Percentiles rank a stretch among this genome's conserved stretches.
Conservation (phyloP, 228 moss, liverwort and hornwort species). For the Sphagnum fallax region DNA sequence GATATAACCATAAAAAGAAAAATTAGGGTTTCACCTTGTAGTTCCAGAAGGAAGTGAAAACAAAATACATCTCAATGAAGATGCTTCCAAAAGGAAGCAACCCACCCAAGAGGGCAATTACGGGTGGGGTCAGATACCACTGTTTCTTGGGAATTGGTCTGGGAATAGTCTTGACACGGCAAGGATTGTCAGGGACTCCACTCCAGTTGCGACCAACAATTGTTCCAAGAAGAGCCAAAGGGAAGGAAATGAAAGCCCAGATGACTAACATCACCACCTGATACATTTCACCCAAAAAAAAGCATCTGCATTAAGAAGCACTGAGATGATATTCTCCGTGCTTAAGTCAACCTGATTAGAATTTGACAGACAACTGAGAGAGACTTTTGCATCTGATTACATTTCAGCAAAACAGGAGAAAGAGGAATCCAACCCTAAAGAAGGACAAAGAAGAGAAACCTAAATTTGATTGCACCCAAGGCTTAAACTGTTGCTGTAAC, state of each 20-base stretch:
- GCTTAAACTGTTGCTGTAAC: too few relatives aligned
- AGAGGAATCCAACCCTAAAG: too few relatives aligned
- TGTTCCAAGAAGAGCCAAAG: conserved; percentile 49
- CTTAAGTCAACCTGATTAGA: too few relatives aligned
- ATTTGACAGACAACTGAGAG: too few relatives aligned
- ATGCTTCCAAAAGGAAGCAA: conserved; percentile 58
- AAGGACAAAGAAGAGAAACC: too few relatives aligned
- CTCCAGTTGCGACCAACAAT: conserved; percentile 60
- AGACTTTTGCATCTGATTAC: too few relatives aligned
- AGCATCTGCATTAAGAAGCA: too few relatives aligned
- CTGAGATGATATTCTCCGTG: too few relatives aligned
- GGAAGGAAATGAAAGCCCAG: conserved; percentile 60
- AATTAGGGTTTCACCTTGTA: conserved; percentile 28
- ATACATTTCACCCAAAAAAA: neutral
- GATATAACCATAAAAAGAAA: too few relatives aligned
- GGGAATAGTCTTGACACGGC: conserved; percentile 56
- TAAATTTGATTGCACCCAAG: too few relatives aligned
- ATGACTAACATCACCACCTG: conserved; percentile 55
- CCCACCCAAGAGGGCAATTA: conserved; percentile 54
- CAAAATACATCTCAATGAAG: conserved; percentile 63
- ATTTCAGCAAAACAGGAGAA: too few relatives aligned
- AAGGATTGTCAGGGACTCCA: conserved; percentile 56
- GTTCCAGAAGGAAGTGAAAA: conserved; percentile 62
- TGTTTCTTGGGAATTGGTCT: conserved; percentile 58
- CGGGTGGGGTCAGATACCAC: conserved; percentile 50